Base-by-base conservation (phyloP, 2,329 filamentous ascomycete species). In the Sporothrix sp. region DNA sequence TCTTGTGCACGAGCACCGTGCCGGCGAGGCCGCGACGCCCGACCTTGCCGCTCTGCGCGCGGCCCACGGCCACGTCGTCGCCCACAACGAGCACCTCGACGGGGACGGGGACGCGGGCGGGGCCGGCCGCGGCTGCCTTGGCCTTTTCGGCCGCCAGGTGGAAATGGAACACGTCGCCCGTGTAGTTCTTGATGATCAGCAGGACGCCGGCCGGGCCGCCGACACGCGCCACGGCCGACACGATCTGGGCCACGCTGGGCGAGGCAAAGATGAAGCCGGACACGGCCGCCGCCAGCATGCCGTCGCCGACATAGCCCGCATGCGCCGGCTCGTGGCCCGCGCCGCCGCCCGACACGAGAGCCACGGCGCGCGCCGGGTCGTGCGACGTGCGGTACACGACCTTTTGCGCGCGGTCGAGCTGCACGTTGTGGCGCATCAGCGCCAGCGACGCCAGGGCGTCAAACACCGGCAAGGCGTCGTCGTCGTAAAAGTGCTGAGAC, bases 171-270 rank as follows among this genome's bases (percentile, higher is more conserved):
- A 95, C 79, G 64, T 89, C 85, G 28, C 85, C 86, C 1, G 87
- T 95, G 66, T 95, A 94, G 65, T 95, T 95, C 86, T 94, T 95
- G 23, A 94, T 85, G 7, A 89, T 82, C 16, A 95, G 84, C 38
- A 95, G 66, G 1, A 95, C 85, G 16, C 90, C 90, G 21, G 32
- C 39, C 3, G n/a, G 18, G 9, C 77, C 33, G 78, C 73, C 3
- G 5, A 95, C 85, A 10, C 43, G 30, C 27, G 9, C 2, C 9
- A 46, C 25, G 18, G 43, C 87, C 58, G 78, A 73, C 48, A 87
- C 79, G 50, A 96, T 81, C 68, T 95, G 89, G 67, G 91, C 81
- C 0, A 85, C 82, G 4, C 73, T 78, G 1, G 85, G 85, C 8
- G 78, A 82, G 2, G 85, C 85, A 61, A 89, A 89, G 60, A 89